These are phyloP conservation scores for Inonotus obliquus DNA, from an alignment of 1,284 basidiomycete genomes.

Conservation along the genomic window DNA sequence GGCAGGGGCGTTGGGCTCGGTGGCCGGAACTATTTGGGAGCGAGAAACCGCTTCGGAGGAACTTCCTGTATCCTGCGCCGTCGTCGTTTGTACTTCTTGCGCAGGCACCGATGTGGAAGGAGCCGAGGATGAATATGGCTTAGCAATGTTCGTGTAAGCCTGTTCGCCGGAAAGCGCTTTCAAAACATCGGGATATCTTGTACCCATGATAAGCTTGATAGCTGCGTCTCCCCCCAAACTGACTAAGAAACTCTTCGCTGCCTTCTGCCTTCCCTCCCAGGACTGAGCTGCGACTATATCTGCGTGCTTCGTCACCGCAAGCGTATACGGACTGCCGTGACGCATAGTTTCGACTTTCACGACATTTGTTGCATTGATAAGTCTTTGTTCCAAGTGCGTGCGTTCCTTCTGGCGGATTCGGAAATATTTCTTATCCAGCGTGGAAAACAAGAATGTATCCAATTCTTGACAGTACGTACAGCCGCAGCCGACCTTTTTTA, in stretches of 20 bases:
- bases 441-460: background rate
- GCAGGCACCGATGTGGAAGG: background rate
- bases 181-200: background rate
- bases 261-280: slow-evolving; percentile 11
- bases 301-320: slow-evolving; percentile 7
- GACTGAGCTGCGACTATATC: background rate
- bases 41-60: background rate
- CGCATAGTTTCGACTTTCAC: slow-evolving; percentile 1
- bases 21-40: background rate
- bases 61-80: background rate
- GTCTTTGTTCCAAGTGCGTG: slow-evolving; percentile 5
- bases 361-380: background rate
- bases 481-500: slow-evolving; percentile 6
- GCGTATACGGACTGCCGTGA: background rate
- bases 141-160: background rate
- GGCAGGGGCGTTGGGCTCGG: background rate
- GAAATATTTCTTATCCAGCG: background rate
- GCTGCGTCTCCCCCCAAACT: slow-evolving; percentile 6
- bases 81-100: background rate
- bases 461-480: slow-evolving; percentile 3
- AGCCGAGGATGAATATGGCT: background rate
- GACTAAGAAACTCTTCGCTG: slow-evolving; percentile 1
- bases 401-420: background rate
- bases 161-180: slow-evolving; percentile 6
- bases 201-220: slow-evolving; percentile 1